Evolutionary conservation across 2,329 filamentous ascomycete species (phyloP).

Genomic region (Cytospora leucostoma): DNA sequence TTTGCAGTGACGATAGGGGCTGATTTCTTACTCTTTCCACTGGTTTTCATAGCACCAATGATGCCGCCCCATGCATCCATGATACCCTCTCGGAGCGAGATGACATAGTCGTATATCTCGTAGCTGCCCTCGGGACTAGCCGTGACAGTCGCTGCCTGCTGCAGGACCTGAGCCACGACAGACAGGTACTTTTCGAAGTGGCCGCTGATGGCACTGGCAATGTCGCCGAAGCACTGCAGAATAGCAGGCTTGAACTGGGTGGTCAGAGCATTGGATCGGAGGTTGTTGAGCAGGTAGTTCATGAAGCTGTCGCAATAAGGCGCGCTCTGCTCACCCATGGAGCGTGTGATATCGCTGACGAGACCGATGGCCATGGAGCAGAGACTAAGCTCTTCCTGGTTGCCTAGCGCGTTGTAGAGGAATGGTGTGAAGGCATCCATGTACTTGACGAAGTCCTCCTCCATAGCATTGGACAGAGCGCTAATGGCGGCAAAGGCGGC

Average conservation of each 20-base stretch:
- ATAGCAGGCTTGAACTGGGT: conserved; percentile 99
- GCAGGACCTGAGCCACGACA: conserved; percentile 89
- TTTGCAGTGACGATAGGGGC: neutral
- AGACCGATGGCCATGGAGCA: conserved; percentile 98
- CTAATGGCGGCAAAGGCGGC: conserved; percentile 91
- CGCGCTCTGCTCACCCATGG: conserved; percentile 84
- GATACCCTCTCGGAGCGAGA: conserved; percentile 92
- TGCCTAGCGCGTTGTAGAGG: conserved; percentile 89
- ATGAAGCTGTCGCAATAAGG: conserved; percentile 97
- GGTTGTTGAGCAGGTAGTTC: conserved; percentile 93
- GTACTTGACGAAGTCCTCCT: conserved; percentile 93
- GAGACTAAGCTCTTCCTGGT: conserved; percentile 91
- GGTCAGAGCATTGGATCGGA: conserved; percentile 79
- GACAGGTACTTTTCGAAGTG: conserved; percentile 91
- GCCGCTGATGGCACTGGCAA: conserved; percentile 88
- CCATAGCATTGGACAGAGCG: conserved; percentile 85
- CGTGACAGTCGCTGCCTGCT: conserved; percentile 85
- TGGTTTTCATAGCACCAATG: conserved; percentile 88
- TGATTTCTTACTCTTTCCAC: conserved; percentile 67
- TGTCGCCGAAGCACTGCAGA: conserved; percentile 95
- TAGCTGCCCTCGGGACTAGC: conserved; percentile 78
- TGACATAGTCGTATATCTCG: conserved; percentile 96
- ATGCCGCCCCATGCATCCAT: conserved; percentile 99
- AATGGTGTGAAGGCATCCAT: conserved; percentile 95
- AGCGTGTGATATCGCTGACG: conserved; percentile 93